Conservation (phyloP, 176 grass and related monocot genomes). For the Phoenix roebelenii region DNA sequence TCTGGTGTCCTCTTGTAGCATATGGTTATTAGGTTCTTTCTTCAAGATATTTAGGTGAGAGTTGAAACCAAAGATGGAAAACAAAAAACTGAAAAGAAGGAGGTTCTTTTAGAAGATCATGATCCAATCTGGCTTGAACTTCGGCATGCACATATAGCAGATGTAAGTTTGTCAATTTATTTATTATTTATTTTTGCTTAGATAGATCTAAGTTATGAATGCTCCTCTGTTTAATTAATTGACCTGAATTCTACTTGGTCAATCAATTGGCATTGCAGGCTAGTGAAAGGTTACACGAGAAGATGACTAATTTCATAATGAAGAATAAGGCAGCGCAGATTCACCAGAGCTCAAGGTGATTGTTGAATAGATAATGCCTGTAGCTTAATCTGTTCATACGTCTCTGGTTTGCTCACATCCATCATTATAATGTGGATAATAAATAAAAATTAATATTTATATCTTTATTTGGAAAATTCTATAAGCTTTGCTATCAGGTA, state of each 20-base stretch:
- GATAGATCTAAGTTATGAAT: no score
- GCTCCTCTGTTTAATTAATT: no score
- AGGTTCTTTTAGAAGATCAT: constrained; percentile 84
- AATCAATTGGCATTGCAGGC: constrained; percentile 34
- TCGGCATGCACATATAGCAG: constrained; percentile 67
- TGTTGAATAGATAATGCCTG: neutral
- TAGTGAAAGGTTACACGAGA: constrained; percentile 68
- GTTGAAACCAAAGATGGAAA: constrained; percentile 55
- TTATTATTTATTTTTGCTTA: constrained; percentile 12
- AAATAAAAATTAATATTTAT: no score
- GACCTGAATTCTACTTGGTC: neutral
- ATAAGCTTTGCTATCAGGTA: no score
- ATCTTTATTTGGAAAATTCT: no score
- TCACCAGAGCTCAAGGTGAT: constrained; percentile 47
- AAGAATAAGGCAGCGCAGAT: constrained; percentile 93
- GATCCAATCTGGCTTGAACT: constrained; percentile 96
- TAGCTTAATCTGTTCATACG: no score
- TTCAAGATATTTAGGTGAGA: constrained; percentile 29
- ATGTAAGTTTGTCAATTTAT: constrained; percentile 37
- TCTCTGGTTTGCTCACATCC: no score
- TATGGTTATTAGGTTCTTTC: neutral
- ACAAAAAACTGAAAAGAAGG: constrained; percentile 55
- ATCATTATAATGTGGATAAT: no score
- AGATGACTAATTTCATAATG: constrained; percentile 75
- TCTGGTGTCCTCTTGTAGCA: constrained; percentile 6